These are phyloP conservation scores for Pterocarpus santalinus DNA, from an alignment of 306 rosid species.

Conservation along the genomic window DNA sequence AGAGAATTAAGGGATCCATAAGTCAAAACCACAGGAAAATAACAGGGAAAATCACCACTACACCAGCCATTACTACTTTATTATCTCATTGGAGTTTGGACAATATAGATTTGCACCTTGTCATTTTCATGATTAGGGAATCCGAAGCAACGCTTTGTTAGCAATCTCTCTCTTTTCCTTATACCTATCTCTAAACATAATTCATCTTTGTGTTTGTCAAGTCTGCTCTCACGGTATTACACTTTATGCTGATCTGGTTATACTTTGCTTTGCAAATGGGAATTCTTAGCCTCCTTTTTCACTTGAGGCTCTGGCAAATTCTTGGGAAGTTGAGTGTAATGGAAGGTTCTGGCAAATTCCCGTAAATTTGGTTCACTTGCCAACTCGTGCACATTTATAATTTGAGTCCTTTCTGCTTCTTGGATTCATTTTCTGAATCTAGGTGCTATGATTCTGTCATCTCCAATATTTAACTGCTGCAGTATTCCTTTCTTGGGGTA, in stretches of 20 bases:
- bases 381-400: neutral
- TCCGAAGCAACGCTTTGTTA: constrained; percentile 60
- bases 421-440: constrained; percentile 1
- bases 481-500: constrained; percentile 32
- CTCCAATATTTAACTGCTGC: constrained; percentile 28
- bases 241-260: constrained; percentile 60
- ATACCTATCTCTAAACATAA: constrained; percentile 70
- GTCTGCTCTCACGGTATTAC: constrained; percentile 39
- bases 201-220: constrained; percentile 55
- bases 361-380: constrained; percentile 5
- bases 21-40: constrained; percentile 1
- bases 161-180: constrained; percentile 49
- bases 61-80: neutral
- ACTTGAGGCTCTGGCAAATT: constrained; percentile 35
- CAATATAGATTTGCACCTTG: constrained; percentile 40
- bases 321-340: constrained; percentile 10
- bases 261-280: constrained; percentile 71
- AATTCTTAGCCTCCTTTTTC: constrained; percentile 45
- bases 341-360: no score
- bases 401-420: neutral
- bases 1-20: constrained; percentile 11
- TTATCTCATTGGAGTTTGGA: constrained; percentile 38
- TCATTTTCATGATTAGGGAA: constrained; percentile 52
- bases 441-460: constrained; percentile 11
- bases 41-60: neutral